Base-by-base conservation (phyloP, 306 rosid species). In the Hylodesmum podocarpum region DNA sequence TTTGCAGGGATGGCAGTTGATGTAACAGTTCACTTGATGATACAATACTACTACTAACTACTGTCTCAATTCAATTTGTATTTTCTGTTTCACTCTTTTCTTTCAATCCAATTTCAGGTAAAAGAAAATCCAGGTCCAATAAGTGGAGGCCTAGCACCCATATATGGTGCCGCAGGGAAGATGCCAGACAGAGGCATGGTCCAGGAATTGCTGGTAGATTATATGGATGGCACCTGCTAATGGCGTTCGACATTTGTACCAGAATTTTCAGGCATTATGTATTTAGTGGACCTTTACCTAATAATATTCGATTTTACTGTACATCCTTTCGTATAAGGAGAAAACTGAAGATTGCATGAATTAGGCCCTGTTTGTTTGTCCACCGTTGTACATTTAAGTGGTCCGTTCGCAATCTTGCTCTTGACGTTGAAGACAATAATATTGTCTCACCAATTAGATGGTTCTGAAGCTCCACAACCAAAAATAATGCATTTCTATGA, bases 111-210 rank as follows among this genome's bases (percentile, higher is more conserved):
- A 31, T 68, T 70, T 70, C 88, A 94, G 98, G 98, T 94, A 22
- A 92, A 90, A 80, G 86, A 83, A 76, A 94, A 92, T 81, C 97
- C 98, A 0, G 98, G 98, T 53, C 97, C 97, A 16, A 70, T 92
- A 78, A 92, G 72, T 33, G 98, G 98, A 78, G 98, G 98, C 41
- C 84, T 92, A 15, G 97, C 98, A 66, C 97, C 98, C 39, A 81
- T 94, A 80, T 94, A 94, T 72, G 98, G 98, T 0, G 98, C 98
- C 62, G 98, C 98, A 15, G 98, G 96, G 85, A 92, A 80, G 87
- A 92, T 94, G 89, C 97, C 98, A 33, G 98, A 94, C 68, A 87
- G 98, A 84, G 93, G 79, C 59, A 90, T 78, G 89, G 93, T 94
- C 79, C 87, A 84, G 80, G 97, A 95, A 16, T 80, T 95, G 89